Percentiles rank a stretch among this genome's conserved stretches.
These are phyloP conservation scores for Pythium apleroticum DNA, from an alignment of 352 stramenopile species.

Conservation along the genomic window DNA sequence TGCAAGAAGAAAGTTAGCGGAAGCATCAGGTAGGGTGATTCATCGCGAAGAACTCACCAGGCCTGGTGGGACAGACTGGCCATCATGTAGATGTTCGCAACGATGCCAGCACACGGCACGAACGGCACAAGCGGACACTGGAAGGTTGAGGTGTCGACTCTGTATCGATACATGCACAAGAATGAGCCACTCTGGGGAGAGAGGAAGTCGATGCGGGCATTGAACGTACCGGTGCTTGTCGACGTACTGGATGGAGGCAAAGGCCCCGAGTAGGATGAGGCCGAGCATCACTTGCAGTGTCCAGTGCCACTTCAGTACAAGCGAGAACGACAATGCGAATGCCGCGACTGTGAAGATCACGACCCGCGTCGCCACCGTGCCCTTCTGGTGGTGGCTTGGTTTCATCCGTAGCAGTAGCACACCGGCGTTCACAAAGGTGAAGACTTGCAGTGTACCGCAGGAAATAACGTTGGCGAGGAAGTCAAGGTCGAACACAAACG, in stretches of 20 bases:
- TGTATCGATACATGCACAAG: conserved; percentile 41
- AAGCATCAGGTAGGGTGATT: neutral
- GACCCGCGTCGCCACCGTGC: conserved; percentile 48
- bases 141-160: conserved; percentile 28
- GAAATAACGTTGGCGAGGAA: conserved; percentile 92
- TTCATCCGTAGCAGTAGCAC: conserved; percentile 83
- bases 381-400: conserved; percentile 29
- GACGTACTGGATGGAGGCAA: conserved; percentile 52
- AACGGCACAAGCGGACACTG: conserved; percentile 39
- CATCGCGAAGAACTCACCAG: conserved; percentile 21
- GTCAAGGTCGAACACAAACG: conserved; percentile 90
- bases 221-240: conserved; percentile 47
- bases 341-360: conserved; percentile 59
- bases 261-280: conserved; percentile 39
- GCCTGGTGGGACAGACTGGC: conserved; percentile 31
- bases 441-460: conserved; percentile 89
- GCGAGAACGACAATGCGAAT: conserved; percentile 63
- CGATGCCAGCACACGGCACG: conserved; percentile 40
- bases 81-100: conserved; percentile 54
- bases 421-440: conserved; percentile 93
- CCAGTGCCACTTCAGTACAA: conserved; percentile 67
- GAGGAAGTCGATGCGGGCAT: neutral
- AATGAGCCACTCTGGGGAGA: conserved; percentile 49
- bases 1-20: conserved; percentile 20
- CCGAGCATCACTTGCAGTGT: conserved; percentile 38